Evolutionary conservation across 1,139 yeast genomes (phyloP).

Genomic region (Debaryomyces coudertii): DNA sequence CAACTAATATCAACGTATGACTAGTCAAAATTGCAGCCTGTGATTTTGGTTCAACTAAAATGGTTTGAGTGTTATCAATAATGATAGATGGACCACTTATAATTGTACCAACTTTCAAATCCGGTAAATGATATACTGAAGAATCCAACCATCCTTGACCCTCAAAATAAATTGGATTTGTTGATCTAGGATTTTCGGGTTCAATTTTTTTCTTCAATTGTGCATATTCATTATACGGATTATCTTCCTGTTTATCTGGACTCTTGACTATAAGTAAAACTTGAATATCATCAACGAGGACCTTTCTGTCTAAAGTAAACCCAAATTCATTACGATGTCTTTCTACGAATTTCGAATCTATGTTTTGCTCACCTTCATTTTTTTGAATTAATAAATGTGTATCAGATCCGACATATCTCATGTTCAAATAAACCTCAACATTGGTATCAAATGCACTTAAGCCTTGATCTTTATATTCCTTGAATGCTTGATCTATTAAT

Average conservation of each 20-base stretch:
- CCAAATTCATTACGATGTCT: constrained; percentile 46
- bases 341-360: constrained; percentile 31
- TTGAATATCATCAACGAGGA: constrained; percentile 82
- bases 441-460: constrained; percentile 28
- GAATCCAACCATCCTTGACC: constrained; percentile 52
- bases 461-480: constrained; percentile 38
- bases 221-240: constrained; percentile 39
- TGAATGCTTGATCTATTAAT: constrained; percentile 30
- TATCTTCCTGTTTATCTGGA: constrained; percentile 30
- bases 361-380: constrained; percentile 23
- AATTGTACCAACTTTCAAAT: constrained; percentile 53
- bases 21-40: constrained; percentile 63
- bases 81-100: constrained; percentile 80
- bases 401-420: constrained; percentile 87
- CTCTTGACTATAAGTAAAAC: constrained; percentile 46
- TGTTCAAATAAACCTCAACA: constrained; percentile 68
- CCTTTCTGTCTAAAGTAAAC: constrained; percentile 45
- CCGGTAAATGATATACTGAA: constrained; percentile 53
- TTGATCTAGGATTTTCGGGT: constrained; percentile 11
- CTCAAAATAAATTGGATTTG: constrained; percentile 35
- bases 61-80: constrained; percentile 86
- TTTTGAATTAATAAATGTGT: constrained; percentile 70
- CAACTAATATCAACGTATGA: constrained; percentile 46
- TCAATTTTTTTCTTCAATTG: constrained; percentile 13
- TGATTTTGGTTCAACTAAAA: constrained; percentile 73